Evolutionary conservation across 306 rosid species (phyloP), one percentile per base, ranked within the genome.

Genomic region (Canavalia ensiformis): DNA sequence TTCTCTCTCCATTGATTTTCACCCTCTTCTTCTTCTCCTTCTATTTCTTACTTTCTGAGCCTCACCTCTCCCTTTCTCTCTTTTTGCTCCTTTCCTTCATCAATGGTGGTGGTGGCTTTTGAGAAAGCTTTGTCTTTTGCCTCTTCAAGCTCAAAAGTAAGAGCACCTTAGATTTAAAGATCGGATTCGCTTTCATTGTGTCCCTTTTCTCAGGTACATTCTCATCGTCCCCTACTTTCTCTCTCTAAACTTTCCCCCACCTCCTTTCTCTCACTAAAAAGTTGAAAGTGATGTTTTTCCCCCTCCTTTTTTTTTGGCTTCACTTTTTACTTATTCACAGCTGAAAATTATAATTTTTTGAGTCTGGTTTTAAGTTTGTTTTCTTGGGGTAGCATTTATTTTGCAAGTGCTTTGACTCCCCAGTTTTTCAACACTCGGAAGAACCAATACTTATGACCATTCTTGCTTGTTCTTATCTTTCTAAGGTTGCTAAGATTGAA

Each of bases 181-280:
- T 77, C 84, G 71, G 90, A 72, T 87, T 91, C 89, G 79, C 86
- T 93, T 81, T 90, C 86, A 75, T 86, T 78, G 42, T 85, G 89
- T 88, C 87, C 85, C 85, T 86, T 73, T 87, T 86, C 83, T 50
- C 45, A 81, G 94, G 90, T 85, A 88, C 90, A 83, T 74, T 89
- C 81, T 44, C 87, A 75, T 63, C 72, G 7, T 6, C 30, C 35
- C 45, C 35, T 69, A 7, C 85, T 87, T 86, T 81, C 92, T 73
- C 73, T 83, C 77, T 80, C 86, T 58, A 67, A 35, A 37, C 57
- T 41, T 68, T 73, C 78, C 75, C 78, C 71, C 68, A 68, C 63
- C 55, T 81, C 64, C 60, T 79, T 60, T 82, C 84, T 77, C 81
- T 80, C 72, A 29, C 87, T 78, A 41, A 41, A 80, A 82, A 79